Base-by-base conservation (phyloP, 2,329 filamentous ascomycete species). In the Xylaria sp. region DNA sequence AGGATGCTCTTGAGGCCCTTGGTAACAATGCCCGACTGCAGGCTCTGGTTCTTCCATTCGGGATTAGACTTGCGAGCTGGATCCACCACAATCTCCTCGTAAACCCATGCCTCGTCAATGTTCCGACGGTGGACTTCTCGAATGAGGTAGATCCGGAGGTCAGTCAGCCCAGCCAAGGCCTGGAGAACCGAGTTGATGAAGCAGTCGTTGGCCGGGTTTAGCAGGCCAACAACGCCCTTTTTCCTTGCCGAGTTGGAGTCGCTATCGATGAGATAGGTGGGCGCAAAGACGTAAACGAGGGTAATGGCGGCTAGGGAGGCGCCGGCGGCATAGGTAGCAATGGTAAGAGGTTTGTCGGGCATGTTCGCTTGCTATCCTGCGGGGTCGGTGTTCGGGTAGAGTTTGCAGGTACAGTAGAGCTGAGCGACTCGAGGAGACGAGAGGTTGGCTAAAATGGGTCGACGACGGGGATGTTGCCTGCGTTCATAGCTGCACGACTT, bases 141-240 rank as follows among this genome's bases (percentile, higher is more conserved):
- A 76, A 98, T 97, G 70, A 99, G 84, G 81, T 97, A 99, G 73
- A 96, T 81, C 71, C 96, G 90, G 76, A 99, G 84, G 78, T 98
- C 94, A 58, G 92, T 92, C 36, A 98, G 84, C 2, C 96, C 96
- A 15, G 96, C 95, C 50, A 99, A 86, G 8, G 93, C 94, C 82
- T 99, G 96, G 41, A 99, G 87, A 23, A 97, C 92, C 28, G 94
- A 97, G 81, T 99, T 99, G 83, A 98, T 97, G 81, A 95, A 96
- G 83, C 93, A 96, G 80, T 96, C 96, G 81, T 99, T 99, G 73
- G 95, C 96, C 9, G 93, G 90, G 80, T 99, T 99, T 61, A 86
- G 85, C 65, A 98, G 86, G 45, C 96, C 96, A 63, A 98, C 94
- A 50, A 97, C 93, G 67, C 93, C 92, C 77, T 93, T 95, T 81